Conservation (phyloP, 805 yeast genomes). For the Metschnikowia rubicola region DNA sequence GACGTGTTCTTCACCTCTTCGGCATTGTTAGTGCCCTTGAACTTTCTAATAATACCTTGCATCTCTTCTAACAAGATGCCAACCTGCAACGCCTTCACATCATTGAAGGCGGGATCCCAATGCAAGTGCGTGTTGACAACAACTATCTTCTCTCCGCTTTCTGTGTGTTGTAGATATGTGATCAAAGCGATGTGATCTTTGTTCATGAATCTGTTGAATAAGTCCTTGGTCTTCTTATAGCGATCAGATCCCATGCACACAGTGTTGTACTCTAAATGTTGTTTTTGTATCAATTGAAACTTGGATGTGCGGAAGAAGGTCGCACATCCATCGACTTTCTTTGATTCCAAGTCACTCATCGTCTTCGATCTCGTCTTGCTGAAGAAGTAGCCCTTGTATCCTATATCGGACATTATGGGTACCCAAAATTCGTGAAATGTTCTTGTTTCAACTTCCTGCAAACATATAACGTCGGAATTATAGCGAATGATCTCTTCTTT, state of each 20-base stretch:
- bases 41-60: conserved; percentile 58
- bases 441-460: conserved; percentile 92
- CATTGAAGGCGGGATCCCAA: conserved; percentile 97
- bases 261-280: conserved; percentile 76
- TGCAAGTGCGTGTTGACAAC: conserved; percentile 92
- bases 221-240: conserved; percentile 89
- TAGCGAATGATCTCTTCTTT: conserved; percentile 65
- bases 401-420: conserved; percentile 65
- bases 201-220: conserved; percentile 92
- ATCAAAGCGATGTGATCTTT: conserved; percentile 90
- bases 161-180: conserved; percentile 66
- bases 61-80: conserved; percentile 88
- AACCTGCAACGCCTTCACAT: conserved; percentile 93
- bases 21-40: conserved; percentile 39
- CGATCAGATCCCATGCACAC: conserved; percentile 78
- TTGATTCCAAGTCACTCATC: conserved; percentile 74
- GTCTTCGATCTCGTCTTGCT: conserved; percentile 91
- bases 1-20: conserved; percentile 63
- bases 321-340: conserved; percentile 98
- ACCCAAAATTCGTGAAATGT: conserved; percentile 85
- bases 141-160: conserved; percentile 67
- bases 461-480: conserved; percentile 76
- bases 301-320: conserved; percentile 71
- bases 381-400: conserved; percentile 79
- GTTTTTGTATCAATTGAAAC: conserved; percentile 68